A percentile compares a stretch with the other conserved stretches of the same genome.
phyloP scores from a whole-genome alignment of 805 yeast species.

The Candida qinlingensis region DNA sequence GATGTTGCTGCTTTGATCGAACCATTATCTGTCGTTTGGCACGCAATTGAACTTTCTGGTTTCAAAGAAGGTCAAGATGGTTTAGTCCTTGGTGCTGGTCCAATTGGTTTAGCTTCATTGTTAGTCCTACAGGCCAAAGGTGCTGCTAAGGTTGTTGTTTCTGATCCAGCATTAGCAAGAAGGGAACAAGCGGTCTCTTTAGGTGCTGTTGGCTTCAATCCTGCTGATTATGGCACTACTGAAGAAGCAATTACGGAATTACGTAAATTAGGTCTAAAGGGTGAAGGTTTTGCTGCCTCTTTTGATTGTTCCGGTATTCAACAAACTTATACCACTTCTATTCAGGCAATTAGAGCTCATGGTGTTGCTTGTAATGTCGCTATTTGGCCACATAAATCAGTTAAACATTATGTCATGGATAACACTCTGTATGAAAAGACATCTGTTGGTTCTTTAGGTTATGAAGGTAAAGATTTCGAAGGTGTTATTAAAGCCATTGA shows the following conservation, averaged over 20 bases:
- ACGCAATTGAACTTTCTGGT: conserved; percentile 43
- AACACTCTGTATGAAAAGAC: conserved; percentile 37
- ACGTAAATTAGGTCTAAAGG: conserved; percentile 31
- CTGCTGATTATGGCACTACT: conserved; percentile 25
- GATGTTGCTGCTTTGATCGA: conserved; percentile 55
- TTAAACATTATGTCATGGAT: conserved; percentile 41
- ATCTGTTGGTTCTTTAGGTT: conserved; percentile 42
- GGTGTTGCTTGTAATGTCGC: conserved; percentile 45
- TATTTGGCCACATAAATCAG: conserved; percentile 43
- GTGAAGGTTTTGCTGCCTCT: conserved; percentile 44
- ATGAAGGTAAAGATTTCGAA: conserved; percentile 37
- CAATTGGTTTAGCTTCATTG: conserved; percentile 57
- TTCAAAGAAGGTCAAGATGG: conserved; percentile 42
- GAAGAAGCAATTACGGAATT: conserved; percentile 29
- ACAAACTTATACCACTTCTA: conserved; percentile 37
- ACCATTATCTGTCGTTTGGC: conserved; percentile 57
- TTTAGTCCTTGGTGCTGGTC: conserved; percentile 56
- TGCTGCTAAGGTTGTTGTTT: conserved; percentile 47
- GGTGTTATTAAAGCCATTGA: conserved; percentile 38
- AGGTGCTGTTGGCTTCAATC: conserved; percentile 42
- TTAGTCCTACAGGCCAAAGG: conserved; percentile 46
- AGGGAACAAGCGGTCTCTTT: conserved; percentile 49
- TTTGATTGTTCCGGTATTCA: conserved; percentile 52
- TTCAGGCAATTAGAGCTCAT: conserved; percentile 35
- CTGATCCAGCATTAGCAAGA: conserved; percentile 58